Evolutionary conservation across 352 stramenopile species (phyloP), one percentile per base, ranked within the genome.

Genomic region (Phytophthora pisi): DNA sequence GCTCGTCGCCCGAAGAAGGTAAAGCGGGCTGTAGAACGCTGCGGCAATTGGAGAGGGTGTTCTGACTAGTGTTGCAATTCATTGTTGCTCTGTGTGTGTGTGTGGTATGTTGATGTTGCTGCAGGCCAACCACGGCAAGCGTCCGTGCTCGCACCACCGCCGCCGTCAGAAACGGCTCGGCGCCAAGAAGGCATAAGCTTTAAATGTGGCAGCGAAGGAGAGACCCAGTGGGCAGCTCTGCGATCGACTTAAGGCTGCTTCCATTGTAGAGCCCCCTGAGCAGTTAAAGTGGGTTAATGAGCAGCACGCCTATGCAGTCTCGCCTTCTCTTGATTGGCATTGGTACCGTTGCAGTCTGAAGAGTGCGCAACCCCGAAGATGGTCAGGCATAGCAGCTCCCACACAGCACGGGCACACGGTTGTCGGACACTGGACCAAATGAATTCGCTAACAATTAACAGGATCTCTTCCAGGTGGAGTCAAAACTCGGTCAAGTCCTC

Each of bases 61-160:
- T 18, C 30, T 47, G 6, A 51, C 7, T 9, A 24, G 15, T 34
- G 24, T 47, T 64, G 57, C 34, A 18, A 45, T 61, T 2, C 2
- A 42, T 34, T 11, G 9, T 7, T 7, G 24, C 24, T 26, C 24
- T 26, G 3, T 43, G 50, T 52, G 16, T 52, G 16, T 38, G 9
- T 64, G 10, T 70, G 3, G 26, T 7, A 30, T 43, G 56, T 42
- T 20, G 43, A 20, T 20, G 16, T 36, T 66, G 16, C 16, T 53
- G 47, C 61, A 92, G 84, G 87, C 87, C 55, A 95, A 95, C 82
- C 87, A 93, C 74, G 87, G 87, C 79, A 95, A 95, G 68, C 87
- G 87, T 28, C 87, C 87, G 52, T 95, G 87, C 77, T 95, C 87
- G 61, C 80, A 95, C 77, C 73, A 88, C 54, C 78, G 83, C 55